phyloP scores from a whole-genome alignment of 225 moss, liverwort and hornwort species.

The Ulota crispa region DNA sequence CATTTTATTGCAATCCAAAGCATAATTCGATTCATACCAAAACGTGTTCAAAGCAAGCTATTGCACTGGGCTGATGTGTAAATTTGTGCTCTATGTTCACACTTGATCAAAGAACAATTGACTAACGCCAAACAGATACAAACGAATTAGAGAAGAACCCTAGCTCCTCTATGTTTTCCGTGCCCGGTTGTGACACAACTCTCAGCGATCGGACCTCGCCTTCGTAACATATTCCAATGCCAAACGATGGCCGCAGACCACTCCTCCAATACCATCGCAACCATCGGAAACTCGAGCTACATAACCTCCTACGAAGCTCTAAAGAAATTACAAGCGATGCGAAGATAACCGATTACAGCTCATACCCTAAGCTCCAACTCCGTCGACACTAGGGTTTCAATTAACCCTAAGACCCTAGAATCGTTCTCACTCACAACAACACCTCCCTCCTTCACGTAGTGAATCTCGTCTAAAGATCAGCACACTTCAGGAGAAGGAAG shows the following conservation, averaged over 20 bases:
- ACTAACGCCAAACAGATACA: background rate
- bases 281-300: background rate
- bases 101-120: background rate
- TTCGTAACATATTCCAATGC: background rate
- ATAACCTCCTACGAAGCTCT: background rate
- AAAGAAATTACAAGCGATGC: background rate
- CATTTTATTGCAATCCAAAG: background rate
- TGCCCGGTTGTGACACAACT: background rate
- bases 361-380: background rate
- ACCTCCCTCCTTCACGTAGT: background rate
- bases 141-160: background rate
- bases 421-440: background rate
- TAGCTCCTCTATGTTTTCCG: background rate
- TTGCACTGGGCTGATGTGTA: background rate
- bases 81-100: background rate
- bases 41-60: background rate
- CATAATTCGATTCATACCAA: background rate
- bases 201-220: background rate
- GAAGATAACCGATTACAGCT: background rate
- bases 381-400: slow-evolving; percentile 17
- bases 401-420: background rate
- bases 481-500: too few species aligned
- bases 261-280: background rate
- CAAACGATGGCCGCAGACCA: background rate
- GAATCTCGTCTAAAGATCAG: background rate